phyloP scores from a whole-genome alignment of 2,329 filamentous ascomycete genomes.

The Raffaelea ambrosiae region DNA sequence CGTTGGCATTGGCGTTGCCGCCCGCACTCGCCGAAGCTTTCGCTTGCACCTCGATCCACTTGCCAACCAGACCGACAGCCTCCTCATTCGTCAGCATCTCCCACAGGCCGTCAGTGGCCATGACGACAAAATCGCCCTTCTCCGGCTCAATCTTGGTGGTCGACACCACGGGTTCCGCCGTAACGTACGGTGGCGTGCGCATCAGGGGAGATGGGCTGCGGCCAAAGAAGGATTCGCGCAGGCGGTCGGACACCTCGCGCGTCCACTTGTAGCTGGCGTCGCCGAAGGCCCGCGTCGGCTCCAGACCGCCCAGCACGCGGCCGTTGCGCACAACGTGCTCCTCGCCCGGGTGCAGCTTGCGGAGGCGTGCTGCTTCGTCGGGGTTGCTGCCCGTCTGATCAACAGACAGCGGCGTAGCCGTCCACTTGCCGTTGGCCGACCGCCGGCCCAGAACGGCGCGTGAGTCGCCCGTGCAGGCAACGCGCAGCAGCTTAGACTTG shows the following conservation, averaged over 20 bases:
- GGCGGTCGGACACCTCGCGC: slow-evolving; percentile 69
- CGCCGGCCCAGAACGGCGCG: slow-evolving; percentile 83
- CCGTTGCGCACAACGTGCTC: slow-evolving; percentile 81
- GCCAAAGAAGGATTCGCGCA: slow-evolving; percentile 83
- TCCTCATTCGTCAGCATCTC: slow-evolving; percentile 99
- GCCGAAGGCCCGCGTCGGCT: slow-evolving; percentile 90
- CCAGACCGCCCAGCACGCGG: slow-evolving; percentile 81
- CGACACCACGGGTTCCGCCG: slow-evolving; percentile 88
- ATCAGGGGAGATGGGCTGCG: slow-evolving; percentile 67
- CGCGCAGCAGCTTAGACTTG: slow-evolving; percentile 74
- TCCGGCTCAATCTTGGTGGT: slow-evolving; percentile 86
- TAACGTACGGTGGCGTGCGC: slow-evolving; percentile 93
- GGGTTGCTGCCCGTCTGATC: slow-evolving; percentile 91
- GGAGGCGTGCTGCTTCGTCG: slow-evolving; percentile 74
- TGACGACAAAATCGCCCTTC: slow-evolving; percentile 88
- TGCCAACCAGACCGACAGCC: slow-evolving; percentile 89
- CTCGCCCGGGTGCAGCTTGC: slow-evolving; percentile 81
- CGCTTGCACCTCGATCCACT: slow-evolving; percentile 83
- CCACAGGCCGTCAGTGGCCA: slow-evolving; percentile 96
- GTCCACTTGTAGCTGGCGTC: slow-evolving; percentile 98
- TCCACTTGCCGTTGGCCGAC: slow-evolving; percentile 71
- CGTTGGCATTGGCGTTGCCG: slow-evolving; percentile 16
- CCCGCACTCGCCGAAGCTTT: background rate
- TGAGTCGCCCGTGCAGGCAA: slow-evolving; percentile 63
- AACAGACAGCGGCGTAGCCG: slow-evolving; percentile 76